Conservation (phyloP, 169 alveolate genomes). For the Plasmodium gallinaceum region DNA sequence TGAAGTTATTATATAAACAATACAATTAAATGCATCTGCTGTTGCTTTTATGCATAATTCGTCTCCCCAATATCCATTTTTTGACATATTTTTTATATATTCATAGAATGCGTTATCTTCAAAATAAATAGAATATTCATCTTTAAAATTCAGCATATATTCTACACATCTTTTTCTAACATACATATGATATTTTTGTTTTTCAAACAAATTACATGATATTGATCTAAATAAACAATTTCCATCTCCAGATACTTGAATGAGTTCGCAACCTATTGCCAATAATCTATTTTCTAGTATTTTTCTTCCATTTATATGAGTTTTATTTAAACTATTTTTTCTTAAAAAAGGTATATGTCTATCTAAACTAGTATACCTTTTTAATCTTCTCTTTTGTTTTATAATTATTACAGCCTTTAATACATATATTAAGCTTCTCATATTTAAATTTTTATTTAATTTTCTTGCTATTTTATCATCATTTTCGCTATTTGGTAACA, state of each 20-base stretch:
- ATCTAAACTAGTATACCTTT: slow-evolving; percentile 29
- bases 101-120: slow-evolving; percentile 38
- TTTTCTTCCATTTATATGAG: slow-evolving; percentile 11
- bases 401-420: slow-evolving; percentile 15
- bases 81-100: slow-evolving; percentile 77
- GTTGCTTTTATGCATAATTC: slow-evolving; percentile 82
- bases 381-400: slow-evolving; percentile 22
- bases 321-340: slow-evolving; percentile 17
- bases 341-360: slow-evolving; percentile 64
- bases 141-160: slow-evolving; percentile 71
- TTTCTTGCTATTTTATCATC: slow-evolving; percentile 40
- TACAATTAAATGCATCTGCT: slow-evolving; percentile 82
- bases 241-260: slow-evolving; percentile 80
- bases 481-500: slow-evolving; percentile 22
- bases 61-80: slow-evolving; percentile 85
- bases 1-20: slow-evolving; percentile 82
- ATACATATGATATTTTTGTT: slow-evolving; percentile 78
- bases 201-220: slow-evolving; percentile 79
- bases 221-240: slow-evolving; percentile 84
- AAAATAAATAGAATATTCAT: slow-evolving; percentile 78
- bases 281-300: slow-evolving; percentile 77
- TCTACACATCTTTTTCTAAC: slow-evolving; percentile 78
- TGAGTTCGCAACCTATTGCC: slow-evolving; percentile 75
- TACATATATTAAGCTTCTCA: slow-evolving; percentile 19
- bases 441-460: slow-evolving; percentile 24